These are phyloP conservation scores for Rhizophora mangle DNA, from an alignment of 345 rosid species.

Conservation along the genomic window DNA sequence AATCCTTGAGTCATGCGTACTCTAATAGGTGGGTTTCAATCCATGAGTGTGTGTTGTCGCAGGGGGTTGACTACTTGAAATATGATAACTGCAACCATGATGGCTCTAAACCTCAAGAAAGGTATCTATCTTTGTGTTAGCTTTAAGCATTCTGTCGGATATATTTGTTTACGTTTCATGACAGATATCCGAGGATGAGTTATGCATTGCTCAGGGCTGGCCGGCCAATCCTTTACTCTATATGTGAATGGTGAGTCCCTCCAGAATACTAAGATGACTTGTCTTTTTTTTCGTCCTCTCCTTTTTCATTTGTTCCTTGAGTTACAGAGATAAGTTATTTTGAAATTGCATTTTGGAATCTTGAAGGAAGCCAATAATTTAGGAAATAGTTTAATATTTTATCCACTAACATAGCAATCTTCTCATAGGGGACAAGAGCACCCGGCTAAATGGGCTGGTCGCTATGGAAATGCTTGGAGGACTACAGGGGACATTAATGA, in stretches of 20 bases:
- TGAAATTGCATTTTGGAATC: background rate
- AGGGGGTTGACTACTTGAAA: constrained; percentile 33
- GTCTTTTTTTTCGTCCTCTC: background rate
- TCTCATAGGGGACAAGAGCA: constrained; percentile 23
- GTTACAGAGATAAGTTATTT: background rate
- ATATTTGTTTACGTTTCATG: background rate
- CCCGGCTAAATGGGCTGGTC: constrained; percentile 28
- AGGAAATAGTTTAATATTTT: background rate
- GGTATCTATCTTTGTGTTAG: constrained; percentile 1
- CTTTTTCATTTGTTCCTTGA: background rate
- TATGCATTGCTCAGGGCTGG: constrained; percentile 25
- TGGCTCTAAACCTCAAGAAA: constrained; percentile 24
- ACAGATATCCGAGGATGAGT: constrained; percentile 28
- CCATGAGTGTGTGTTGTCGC: background rate
- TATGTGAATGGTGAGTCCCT: constrained; percentile 28
- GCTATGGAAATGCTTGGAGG: constrained; percentile 27
- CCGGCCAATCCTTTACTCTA: constrained; percentile 25
- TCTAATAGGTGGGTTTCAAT: background rate
- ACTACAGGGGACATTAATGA: constrained; percentile 31
- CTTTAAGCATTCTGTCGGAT: background rate
- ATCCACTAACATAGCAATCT: background rate
- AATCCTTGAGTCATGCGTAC: background rate
- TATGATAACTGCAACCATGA: constrained; percentile 31
- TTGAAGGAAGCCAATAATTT: background rate
- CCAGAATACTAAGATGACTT: background rate